Evolutionary conservation across 129 eudicot genomes (phyloP), one percentile per base, ranked within the genome.

Genomic region (Arctium lappa): DNA sequence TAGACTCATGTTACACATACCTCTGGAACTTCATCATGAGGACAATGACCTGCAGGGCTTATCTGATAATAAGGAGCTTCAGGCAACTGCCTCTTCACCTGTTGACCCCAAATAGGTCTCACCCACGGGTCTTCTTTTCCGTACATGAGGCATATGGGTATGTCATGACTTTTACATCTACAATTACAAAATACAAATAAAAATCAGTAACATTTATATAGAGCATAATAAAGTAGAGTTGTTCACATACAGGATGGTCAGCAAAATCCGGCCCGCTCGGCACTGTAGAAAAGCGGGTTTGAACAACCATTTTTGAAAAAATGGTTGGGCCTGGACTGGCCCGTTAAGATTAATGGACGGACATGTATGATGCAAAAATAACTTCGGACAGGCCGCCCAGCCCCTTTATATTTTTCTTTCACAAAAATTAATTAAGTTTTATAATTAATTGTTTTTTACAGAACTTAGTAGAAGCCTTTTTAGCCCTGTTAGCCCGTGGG

Each of bases 81-180:
- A 27, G 97, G 98, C 70, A 95, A 75, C 87, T 95, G 93, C n/a
- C 42, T 78, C 84, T 95, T 95, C 83, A 90, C 97, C 44, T 90
- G 97, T 60, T 81, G 89, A 86, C 99, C 99, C 94, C 97, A 95
- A 40, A 93, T 71, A 22, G 99, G 99, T 85, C 79, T 87, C 82
- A 95, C 99, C 99, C 99, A 95, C 1, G 99, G 99, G 83, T 95
- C 99, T 84, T 95, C 97, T 87, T 95, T 95, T 75, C 99, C 99
- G 74, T 95, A 95, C 89, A 92, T 79, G 76, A 95, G 98, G 85
- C 98, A 93, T 39, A 95, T 82, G 7, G 99, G 98, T 72, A 89
- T 74, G 40, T 89, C 82, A 82, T 78, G 90, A 82, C 18, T 85
- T 84, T 81, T 81, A 82, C 99, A 95, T 86, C 97, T 95, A 74